Evolutionary conservation across 345 rosid species (phyloP), one percentile per base, ranked within the genome.

Genomic region (Aquilaria sinensis): DNA sequence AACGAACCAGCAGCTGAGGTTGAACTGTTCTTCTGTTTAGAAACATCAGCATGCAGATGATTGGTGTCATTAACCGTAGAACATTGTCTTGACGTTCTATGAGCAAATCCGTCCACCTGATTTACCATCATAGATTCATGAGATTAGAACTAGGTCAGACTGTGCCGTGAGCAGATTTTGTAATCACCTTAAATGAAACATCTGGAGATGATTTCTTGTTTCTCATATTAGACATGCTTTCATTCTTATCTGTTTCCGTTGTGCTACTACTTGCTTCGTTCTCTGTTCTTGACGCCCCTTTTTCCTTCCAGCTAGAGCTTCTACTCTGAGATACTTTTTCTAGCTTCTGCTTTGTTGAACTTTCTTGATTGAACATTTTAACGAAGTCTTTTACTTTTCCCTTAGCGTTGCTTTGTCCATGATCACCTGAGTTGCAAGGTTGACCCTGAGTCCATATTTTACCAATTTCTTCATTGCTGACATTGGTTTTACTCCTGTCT

Each of bases 381-480:
- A 89, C 76, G 61, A 89, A 92, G n/a, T 87, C 96, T 73, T 75
- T 87, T 56, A 92, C 88, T 76, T 77, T 92, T 73, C 90, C 91
- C 61, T 56, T 75, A 45, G 11, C 77, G 66, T 79, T 73, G 56
- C 55, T 71, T 70, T 79, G 83, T 55, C 63, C 74, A 33, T 54
- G 65, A 64, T 80, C 84, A 30, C 46, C 52, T 12, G 62, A 61
- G 51, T 57, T 67, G 8, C 45, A 67, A 12, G 82, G 67, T 13
- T 70, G 68, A 45, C 70, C 72, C 47, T 62, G 79, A 14, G 45
- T n/a, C 60, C 68, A 60, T 63, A 72, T 55, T 79, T 74, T 72
- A 60, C 67, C 67, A 6, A 60, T 71, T 66, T 67, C 73, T 23
- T 54, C 65, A 12, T 48, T 61, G 49, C 67, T 80, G 51, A 61